These are phyloP conservation scores for Lachancea quebecensis DNA, from an alignment of 805 yeast genomes.

Conservation along the genomic window DNA sequence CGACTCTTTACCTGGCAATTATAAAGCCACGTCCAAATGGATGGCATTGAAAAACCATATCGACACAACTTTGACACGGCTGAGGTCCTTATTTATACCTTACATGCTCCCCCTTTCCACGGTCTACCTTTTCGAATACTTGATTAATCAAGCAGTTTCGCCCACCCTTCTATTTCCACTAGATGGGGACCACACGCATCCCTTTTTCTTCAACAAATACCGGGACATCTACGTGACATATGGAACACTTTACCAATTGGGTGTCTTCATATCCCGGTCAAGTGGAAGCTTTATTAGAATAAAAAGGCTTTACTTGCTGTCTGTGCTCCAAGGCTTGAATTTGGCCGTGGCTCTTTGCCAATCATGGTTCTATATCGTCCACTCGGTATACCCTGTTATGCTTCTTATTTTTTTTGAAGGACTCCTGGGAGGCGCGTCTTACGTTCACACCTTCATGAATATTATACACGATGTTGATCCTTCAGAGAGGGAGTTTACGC, in stretches of 20 bases:
- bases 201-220: conserved; percentile 58
- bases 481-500: conserved; percentile 62
- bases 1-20: conserved; percentile 2
- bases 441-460: conserved; percentile 78
- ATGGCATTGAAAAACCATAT: conserved; percentile 15
- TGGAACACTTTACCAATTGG: conserved; percentile 83
- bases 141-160: conserved; percentile 85
- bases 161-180: conserved; percentile 82
- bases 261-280: conserved; percentile 87
- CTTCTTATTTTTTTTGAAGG: conserved; percentile 77
- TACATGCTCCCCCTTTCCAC: conserved; percentile 79
- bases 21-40: conserved; percentile 3
- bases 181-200: conserved; percentile 31
- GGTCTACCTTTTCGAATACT: conserved; percentile 81
- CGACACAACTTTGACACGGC: conserved; percentile 22
- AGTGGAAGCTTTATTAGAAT: conserved; percentile 63
- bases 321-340: conserved; percentile 62
- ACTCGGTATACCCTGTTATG: conserved; percentile 56
- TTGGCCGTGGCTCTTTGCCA: conserved; percentile 54
- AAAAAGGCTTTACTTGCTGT: conserved; percentile 49
- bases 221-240: conserved; percentile 89
- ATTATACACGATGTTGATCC: conserved; percentile 54
- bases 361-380: conserved; percentile 51
- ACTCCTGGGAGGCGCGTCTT: conserved; percentile 81
- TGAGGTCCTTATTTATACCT: conserved; percentile 46